A percentile compares a stretch with the other conserved stretches of the same genome.
Evolutionary conservation across 129 eudicot genomes (phyloP).

Genomic region (Lonicera japonica): DNA sequence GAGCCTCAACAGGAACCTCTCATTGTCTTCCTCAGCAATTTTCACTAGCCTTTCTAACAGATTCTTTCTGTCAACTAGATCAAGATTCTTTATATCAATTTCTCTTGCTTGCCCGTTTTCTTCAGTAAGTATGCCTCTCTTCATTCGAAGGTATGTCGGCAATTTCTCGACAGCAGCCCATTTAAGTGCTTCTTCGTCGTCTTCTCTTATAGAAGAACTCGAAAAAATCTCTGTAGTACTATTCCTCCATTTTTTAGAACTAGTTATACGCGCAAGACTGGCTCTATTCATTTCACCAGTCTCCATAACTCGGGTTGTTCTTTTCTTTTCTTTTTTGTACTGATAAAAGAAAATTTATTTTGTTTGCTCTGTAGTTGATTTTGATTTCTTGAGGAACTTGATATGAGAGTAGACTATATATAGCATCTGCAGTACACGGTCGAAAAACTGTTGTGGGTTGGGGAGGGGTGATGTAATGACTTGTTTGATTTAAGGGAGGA

Average conservation of each 20-base stretch:
- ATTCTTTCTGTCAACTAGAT: constrained; percentile 16
- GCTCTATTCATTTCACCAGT: neutral
- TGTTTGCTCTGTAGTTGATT: neutral
- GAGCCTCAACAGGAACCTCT: constrained; percentile 37
- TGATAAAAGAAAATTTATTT: too few species aligned
- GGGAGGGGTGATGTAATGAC: neutral
- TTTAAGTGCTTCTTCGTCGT: neutral
- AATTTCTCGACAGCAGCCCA: neutral
- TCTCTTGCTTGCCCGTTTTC: neutral
- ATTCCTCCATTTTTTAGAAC: neutral
- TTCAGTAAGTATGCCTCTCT: neutral
- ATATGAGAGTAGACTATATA: neutral
- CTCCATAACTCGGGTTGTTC: neutral
- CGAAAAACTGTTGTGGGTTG: neutral
- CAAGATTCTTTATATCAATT: constrained; percentile 16
- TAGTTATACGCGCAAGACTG: neutral
- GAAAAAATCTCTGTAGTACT: neutral
- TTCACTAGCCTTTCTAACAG: constrained; percentile 30
- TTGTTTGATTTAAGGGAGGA: too few species aligned
- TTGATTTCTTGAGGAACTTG: neutral
- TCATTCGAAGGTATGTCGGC: neutral
- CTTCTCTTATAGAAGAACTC: neutral
- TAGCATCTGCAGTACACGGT: neutral
- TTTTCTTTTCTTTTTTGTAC: neutral
- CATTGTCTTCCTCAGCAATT: constrained; percentile 36